These are phyloP conservation scores for Capsicum rhomboideum DNA, from an alignment of 257 asterid species.

Conservation along the genomic window DNA sequence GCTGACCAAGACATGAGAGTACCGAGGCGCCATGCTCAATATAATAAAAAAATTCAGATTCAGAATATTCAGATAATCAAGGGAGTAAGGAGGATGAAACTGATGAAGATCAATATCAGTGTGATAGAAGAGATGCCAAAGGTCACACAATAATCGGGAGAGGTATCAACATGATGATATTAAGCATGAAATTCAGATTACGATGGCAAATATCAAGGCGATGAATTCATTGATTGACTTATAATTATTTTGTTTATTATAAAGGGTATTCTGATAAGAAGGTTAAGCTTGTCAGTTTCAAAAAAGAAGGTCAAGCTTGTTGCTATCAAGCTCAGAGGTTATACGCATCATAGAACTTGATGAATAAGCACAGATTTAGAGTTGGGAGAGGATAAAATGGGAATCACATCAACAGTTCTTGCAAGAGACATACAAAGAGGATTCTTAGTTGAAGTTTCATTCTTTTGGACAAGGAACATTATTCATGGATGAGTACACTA, in stretches of 20 bases:
- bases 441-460: background rate
- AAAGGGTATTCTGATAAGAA: background rate
- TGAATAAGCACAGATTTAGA: background rate
- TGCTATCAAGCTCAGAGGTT: background rate
- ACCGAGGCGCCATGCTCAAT: background rate
- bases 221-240: background rate
- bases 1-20: background rate
- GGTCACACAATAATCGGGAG: background rate
- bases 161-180: background rate
- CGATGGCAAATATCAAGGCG: background rate
- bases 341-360: background rate
- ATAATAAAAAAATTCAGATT: background rate
- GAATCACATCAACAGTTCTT: background rate
- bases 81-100: background rate
- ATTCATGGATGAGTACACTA: background rate
- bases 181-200: background rate
- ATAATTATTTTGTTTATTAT: background rate
- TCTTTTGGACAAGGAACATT: background rate
- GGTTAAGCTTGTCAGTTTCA: too few species aligned
- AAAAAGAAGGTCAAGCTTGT: background rate
- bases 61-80: background rate
- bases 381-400: background rate
- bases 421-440: background rate
- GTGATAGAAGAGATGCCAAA: background rate
- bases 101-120: background rate